Evolutionary conservation across 2,329 filamentous ascomycete species (phyloP), one percentile per base, ranked within the genome.

Genomic region (Aspergillus proliferans): DNA sequence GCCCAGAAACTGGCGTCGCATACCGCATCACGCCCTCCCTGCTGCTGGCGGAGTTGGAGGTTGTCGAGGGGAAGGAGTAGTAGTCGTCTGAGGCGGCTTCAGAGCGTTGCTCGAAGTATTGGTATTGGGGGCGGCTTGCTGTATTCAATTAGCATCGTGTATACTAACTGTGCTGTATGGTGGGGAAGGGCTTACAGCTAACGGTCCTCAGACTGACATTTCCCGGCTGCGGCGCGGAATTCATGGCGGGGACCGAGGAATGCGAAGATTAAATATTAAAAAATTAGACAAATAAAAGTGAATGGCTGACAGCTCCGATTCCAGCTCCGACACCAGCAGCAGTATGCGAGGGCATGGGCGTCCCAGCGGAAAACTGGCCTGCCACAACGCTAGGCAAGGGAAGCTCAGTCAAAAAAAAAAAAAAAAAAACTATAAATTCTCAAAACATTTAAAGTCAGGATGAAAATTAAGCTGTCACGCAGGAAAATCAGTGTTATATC

Each of bases 61-160:
- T 64, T 45, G 75, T 68, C 21, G 72, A 74, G 18, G 38, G 38
- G 51, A 76, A 69, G 14, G 73, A 75, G 54, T 73, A 76, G 51
- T 75, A 76, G 57, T 76, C 73, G 58, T 74, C 72, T 19, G 74
- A 76, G 33, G 73, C 74, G 43, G 72, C 68, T 36, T 70, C 64
- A n/a, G 75, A 77, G 55, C 71, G 73, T 52, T 70, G 66, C 3
- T 70, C 58, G 42, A 69, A 62, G 43, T 68, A 70, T 12, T 66
- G 57, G 45, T 76, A 58, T 57, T 75, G 71, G 45, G 75, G 75
- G 53, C 63, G 66, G 58, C 63, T 76, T 54, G 68, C 71, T 75
- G 40, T 38, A 51, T 39, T 44, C 9, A 42, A 46, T 58, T 45
- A 56, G 54, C 44, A 22, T 19, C 15, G 1, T 47, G 14, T 22